A percentile compares a stretch with the other conserved stretches of the same genome.
phyloP scores from a whole-genome alignment of 345 rosid genomes.

The Eucalyptus decipiens region DNA sequence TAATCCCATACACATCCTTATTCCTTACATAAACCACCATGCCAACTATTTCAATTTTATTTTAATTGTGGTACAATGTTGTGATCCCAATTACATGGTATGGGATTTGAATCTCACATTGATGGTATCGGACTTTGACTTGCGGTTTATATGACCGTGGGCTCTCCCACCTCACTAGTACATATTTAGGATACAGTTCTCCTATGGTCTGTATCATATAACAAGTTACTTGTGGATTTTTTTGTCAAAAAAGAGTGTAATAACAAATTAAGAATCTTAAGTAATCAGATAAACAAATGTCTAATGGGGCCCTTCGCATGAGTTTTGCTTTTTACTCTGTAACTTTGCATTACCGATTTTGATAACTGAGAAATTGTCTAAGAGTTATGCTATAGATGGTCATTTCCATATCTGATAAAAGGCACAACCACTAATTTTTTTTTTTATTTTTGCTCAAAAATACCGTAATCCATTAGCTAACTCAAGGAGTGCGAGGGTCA shows the following conservation, averaged over 20 bases:
- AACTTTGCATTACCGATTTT: background rate
- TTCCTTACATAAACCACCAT: background rate
- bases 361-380: background rate
- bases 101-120: background rate
- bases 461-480: background rate
- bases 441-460: no score
- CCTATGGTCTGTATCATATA: background rate
- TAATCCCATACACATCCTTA: background rate
- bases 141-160: background rate
- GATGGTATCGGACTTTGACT: background rate
- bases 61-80: background rate
- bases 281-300: background rate
- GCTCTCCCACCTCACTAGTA: background rate
- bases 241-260: background rate
- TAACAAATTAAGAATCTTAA: background rate
- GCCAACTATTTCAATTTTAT: background rate
- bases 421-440: background rate
- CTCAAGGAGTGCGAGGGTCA: rapidly evolving
- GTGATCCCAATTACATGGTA: background rate
- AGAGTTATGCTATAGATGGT: background rate
- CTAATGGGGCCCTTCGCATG: background rate
- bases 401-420: background rate
- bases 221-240: background rate
- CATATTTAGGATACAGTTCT: background rate
- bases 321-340: background rate